Percentiles rank a stretch among this genome's conserved stretches.
Evolutionary conservation across 176 grass and related monocot species (phyloP).

Genomic region (Phoenix dactylifera): DNA sequence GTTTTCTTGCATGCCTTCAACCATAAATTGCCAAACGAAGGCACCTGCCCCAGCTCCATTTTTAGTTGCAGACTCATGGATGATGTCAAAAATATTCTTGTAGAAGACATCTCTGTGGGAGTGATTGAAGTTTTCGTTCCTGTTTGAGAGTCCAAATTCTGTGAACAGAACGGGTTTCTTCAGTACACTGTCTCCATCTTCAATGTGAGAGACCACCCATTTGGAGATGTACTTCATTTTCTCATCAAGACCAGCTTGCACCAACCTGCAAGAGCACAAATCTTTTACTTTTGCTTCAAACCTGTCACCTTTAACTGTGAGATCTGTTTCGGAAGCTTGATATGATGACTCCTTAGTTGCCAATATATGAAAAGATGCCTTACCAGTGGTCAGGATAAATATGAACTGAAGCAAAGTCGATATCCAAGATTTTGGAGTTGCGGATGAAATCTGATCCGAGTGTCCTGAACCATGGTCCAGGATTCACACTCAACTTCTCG

Average conservation of each 20-base stretch:
- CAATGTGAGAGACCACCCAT: constrained; percentile 73
- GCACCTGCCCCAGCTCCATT: constrained; percentile 57
- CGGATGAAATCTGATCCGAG: constrained; percentile 78
- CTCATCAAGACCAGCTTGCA: constrained; percentile 35
- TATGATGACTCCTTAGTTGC: too few species aligned
- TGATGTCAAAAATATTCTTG: constrained; percentile 55
- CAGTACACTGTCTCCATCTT: constrained; percentile 70
- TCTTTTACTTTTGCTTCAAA: not conserved
- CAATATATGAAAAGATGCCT: not conserved
- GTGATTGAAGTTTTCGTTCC: constrained; percentile 41
- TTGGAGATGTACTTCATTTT: constrained; percentile 56
- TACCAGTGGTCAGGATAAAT: constrained; percentile 91
- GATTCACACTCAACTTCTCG: constrained; percentile 54
- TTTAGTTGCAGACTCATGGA: constrained; percentile 43
- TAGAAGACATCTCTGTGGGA: constrained; percentile 63
- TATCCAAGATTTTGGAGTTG: constrained; percentile 52
- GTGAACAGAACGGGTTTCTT: constrained; percentile 69
- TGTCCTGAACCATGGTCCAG: constrained; percentile 56
- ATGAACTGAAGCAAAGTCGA: constrained; percentile 92
- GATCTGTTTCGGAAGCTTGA: too few species aligned
- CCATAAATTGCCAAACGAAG: constrained; percentile 77
- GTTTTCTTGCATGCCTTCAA: constrained; percentile 63
- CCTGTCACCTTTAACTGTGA: too few species aligned
- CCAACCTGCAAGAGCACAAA: constrained; percentile 36
- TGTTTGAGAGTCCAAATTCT: constrained; percentile 77